A percentile compares a stretch with the other conserved stretches of the same genome.
phyloP scores from a whole-genome alignment of 1,139 yeast species.

The Chernovozyma aurita region DNA sequence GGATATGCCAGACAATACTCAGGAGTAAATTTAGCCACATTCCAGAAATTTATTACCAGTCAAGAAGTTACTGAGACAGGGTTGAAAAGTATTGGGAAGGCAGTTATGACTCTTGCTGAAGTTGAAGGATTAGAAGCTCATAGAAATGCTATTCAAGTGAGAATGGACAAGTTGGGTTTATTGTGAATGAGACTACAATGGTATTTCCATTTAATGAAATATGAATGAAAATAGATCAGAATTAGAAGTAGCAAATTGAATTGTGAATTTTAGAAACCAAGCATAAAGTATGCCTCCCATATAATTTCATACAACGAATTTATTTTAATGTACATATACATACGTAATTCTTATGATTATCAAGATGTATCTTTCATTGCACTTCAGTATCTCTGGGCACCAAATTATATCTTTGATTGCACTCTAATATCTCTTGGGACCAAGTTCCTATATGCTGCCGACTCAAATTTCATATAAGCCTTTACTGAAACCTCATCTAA shows the following conservation, averaged over 20 bases:
- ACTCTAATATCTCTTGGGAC: too few species aligned
- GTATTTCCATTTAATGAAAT: neutral
- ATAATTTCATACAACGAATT: too few species aligned
- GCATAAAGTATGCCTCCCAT: neutral
- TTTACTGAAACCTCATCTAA: constrained; percentile 14
- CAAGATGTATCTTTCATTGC: too few species aligned
- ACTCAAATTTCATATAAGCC: constrained; percentile 16
- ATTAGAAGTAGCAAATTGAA: too few species aligned
- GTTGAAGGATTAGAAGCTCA: constrained; percentile 97
- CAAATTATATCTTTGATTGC: too few species aligned
- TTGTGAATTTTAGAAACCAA: neutral
- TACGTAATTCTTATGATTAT: too few species aligned
- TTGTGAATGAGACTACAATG: neutral
- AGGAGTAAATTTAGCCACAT: constrained; percentile 94
- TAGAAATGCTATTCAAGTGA: constrained; percentile 89
- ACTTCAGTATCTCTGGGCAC: too few species aligned
- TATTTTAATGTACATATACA: too few species aligned
- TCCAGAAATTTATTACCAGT: constrained; percentile 91
- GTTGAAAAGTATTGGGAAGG: constrained; percentile 79
- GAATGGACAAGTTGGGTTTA: constrained; percentile 74
- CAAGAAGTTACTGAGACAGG: constrained; percentile 89
- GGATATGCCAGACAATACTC: constrained; percentile 97
- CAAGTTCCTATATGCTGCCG: constrained; percentile 15
- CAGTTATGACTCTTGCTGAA: constrained; percentile 95
- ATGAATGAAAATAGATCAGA: neutral